These are phyloP conservation scores for Oldenlandia corymbosa DNA, from an alignment of 257 asterid species.

Conservation along the genomic window DNA sequence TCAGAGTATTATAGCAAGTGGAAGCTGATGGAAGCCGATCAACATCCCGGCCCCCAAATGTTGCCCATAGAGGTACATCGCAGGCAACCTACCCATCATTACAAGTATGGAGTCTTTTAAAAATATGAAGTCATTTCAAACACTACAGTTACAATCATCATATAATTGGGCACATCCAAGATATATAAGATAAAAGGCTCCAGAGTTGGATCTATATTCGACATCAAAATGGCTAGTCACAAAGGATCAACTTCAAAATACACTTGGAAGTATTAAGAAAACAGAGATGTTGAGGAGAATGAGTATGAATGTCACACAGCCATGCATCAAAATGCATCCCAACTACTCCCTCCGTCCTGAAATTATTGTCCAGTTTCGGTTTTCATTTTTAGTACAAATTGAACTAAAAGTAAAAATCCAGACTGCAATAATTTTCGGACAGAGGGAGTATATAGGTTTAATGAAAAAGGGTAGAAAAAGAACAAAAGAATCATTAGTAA, in stretches of 20 bases:
- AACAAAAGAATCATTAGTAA: neutral
- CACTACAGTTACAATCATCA: neutral
- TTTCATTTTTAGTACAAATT: no score
- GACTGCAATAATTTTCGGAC: no score
- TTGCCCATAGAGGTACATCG: slow-evolving; percentile 81
- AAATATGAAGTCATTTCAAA: no score
- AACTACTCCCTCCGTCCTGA: no score
- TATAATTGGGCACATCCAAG: neutral
- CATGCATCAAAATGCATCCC: neutral
- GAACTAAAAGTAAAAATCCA: no score
- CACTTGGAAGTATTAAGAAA: neutral
- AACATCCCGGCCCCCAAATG: slow-evolving; percentile 95
- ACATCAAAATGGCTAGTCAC: neutral
- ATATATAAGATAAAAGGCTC: neutral
- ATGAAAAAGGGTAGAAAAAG: neutral
- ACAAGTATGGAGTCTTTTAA: neutral
- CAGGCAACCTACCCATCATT: slow-evolving; percentile 61
- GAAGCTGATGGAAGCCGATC: slow-evolving; percentile 99
- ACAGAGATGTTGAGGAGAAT: neutral
- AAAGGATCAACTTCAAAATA: neutral
- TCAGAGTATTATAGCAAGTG: slow-evolving; percentile 89
- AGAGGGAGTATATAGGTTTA: no score
- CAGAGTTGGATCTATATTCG: neutral
- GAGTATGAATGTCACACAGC: neutral
- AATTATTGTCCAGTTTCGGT: no score